Evolutionary conservation across 495 filamentous ascomycete genomes (phyloP).

Genomic region (Ascodesmis nigricans): DNA sequence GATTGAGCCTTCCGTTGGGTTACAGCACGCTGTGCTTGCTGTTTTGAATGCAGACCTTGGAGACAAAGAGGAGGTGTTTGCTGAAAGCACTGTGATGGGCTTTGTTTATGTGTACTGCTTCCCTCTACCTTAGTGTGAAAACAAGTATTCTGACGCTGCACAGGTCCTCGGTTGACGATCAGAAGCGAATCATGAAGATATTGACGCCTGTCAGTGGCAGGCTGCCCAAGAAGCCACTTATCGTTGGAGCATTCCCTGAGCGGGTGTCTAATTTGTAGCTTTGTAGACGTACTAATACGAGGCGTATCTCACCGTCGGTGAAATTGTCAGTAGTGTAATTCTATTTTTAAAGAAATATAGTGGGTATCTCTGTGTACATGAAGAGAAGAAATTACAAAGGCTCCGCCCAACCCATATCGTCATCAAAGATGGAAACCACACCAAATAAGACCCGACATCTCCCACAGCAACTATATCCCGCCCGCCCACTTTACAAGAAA

Average conservation of each 20-base stretch:
- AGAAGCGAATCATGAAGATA: constrained; percentile 57
- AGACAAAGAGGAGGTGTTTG: constrained; percentile 46
- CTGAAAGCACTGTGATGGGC: constrained; percentile 70
- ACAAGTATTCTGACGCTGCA: constrained; percentile 27
- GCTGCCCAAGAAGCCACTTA: constrained; percentile 51
- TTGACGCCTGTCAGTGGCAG: constrained; percentile 62
- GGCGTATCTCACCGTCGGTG: no score
- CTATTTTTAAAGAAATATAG: no score
- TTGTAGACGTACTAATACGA: no score
- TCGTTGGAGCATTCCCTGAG: constrained; percentile 25
- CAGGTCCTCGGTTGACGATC: constrained; percentile 43
- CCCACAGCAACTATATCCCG: no score
- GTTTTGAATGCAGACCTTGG: constrained; percentile 48
- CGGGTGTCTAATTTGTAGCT: constrained; percentile 15
- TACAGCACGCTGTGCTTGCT: constrained; percentile 52
- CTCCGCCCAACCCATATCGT: no score
- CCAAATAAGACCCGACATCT: no score
- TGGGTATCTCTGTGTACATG: no score
- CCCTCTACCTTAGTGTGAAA: neutral
- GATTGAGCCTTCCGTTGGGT: constrained; percentile 33
- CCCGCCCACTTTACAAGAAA: constrained; percentile 48
- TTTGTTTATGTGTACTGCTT: constrained; percentile 54
- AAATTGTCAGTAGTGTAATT: no score
- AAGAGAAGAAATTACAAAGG: no score
- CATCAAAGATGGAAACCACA: no score